Evolutionary conservation across 345 rosid genomes (phyloP).

Genomic region (Schrenkiella parvula): DNA sequence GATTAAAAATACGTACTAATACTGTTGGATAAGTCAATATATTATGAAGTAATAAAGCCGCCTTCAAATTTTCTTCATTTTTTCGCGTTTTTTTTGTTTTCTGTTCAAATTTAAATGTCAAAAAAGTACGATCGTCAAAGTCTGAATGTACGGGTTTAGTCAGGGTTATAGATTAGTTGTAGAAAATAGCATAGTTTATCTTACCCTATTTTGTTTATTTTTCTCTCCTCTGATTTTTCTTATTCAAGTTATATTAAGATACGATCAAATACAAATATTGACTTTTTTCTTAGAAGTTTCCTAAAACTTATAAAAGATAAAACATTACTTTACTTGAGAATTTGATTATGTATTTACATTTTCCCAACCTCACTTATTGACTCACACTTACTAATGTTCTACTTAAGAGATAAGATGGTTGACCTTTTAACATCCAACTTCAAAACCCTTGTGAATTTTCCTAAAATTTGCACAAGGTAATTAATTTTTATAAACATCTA

Average conservation of each 20-base stretch:
- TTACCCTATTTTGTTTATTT: not conserved
- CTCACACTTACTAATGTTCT: too few species aligned
- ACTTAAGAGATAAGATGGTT: too few species aligned
- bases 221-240: not conserved
- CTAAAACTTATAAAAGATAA: not conserved
- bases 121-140: slow-evolving; percentile 28
- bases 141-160: slow-evolving; percentile 16
- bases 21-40: slow-evolving; percentile 20
- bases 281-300: not conserved
- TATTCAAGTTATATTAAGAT: not conserved
- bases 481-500: too few species aligned
- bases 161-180: slow-evolving; percentile 13
- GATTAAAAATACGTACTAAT: not conserved
- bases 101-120: slow-evolving; percentile 26
- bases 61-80: not conserved
- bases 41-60: not conserved
- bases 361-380: too few species aligned
- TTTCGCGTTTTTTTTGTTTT: not conserved
- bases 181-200: not conserved
- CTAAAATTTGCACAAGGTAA: too few species aligned
- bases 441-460: too few species aligned
- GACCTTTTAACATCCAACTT: too few species aligned
- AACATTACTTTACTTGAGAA: not conserved
- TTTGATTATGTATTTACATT: not conserved
- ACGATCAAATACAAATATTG: not conserved